Evolutionary conservation across 345 rosid species (phyloP).

Genomic region (Euphorbia tirucalli): DNA sequence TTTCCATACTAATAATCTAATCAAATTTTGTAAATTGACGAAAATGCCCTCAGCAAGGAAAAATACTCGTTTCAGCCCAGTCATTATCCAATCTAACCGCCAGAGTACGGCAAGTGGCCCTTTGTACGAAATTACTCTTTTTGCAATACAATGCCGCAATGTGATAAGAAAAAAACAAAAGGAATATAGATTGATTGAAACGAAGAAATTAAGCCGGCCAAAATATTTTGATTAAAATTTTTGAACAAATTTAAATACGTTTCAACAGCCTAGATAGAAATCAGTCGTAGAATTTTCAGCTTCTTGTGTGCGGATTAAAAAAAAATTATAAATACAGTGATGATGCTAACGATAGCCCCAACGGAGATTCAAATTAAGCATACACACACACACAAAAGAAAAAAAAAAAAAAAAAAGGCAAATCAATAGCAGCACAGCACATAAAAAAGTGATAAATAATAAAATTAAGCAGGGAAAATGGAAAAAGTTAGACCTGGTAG

Average conservation of each 20-base stretch:
- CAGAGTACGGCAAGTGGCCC: neutral
- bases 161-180: neutral
- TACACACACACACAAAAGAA: no score
- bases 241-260: neutral
- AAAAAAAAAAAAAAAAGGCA: neutral
- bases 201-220: neutral
- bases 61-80: neutral
- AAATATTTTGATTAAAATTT: neutral
- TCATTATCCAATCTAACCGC: neutral
- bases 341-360: neutral
- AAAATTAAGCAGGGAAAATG: neutral
- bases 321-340: neutral
- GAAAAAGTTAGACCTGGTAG: slow-evolving; percentile 13
- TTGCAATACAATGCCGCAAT: neutral
- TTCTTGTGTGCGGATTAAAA: neutral
- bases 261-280: neutral
- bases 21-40: neutral
- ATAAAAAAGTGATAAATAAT: no score
- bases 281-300: neutral
- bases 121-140: neutral
- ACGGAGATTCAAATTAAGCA: neutral
- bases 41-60: neutral
- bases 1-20: neutral
- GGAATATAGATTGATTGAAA: neutral
- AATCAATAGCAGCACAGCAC: neutral